Evolutionary conservation across 257 asterid species (phyloP), one percentile per base, ranked within the genome.

Genomic region (Primulina tabacum): DNA sequence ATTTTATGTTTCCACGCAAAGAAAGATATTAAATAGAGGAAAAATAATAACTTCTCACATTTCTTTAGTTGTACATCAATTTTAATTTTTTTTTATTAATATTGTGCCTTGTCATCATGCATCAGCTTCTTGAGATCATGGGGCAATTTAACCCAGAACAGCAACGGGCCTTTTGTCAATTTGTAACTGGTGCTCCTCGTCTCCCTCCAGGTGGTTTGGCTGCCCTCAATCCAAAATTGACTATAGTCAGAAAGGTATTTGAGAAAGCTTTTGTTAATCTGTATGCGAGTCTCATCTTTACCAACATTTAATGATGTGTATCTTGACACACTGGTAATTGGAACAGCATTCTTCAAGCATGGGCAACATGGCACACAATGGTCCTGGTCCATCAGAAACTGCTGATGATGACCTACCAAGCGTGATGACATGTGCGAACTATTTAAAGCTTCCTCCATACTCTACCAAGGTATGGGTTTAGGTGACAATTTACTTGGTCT

Each of bases 131-230:
- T 20, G 99, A 95, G 87, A 92, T 95, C 59, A 91, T 95, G 98
- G 95, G 98, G 14, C 97, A 85, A 72, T 92, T 95, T 83, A 86
- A 82, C 71, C 94, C 94, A 7, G 97, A 95, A 79, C 98, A 85
- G 81, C 99, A 95, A 78, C 88, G 92, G 43, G 86, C 97, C 21
- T 95, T 95, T 86, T 90, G 96, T 82, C 99, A 95, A 81, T 95
- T 95, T 79, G 98, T 95, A 70, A 95, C 99, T 18, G 99, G 99
- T 75, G 99, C 99, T 60, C 98, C 99, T 62, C 82, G 95, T 68
- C 99, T 95, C 79, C 99, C 99, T 55, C 92, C 98, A 0, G 98
- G 98, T 73, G 99, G 99, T 77, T 78, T 95, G 76, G 96, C 98
- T 24, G 95, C 82, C 65, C 81, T 95, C 74, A 90, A 88, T 77